Base-by-base conservation (phyloP, 768 basidiomycete species). In the Floccularia luteovirens region DNA sequence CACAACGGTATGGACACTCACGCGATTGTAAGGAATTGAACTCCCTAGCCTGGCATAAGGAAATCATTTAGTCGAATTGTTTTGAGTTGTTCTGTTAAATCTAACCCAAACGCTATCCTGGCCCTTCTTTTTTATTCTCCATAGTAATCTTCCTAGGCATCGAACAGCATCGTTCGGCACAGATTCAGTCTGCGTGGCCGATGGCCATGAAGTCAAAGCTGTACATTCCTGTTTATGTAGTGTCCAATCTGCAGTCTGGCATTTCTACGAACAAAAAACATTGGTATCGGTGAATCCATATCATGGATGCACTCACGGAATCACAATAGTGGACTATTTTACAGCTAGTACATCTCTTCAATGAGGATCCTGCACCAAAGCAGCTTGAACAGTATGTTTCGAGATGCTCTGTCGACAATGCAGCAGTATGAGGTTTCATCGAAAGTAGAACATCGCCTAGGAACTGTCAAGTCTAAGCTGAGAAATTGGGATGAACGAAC, bases 341-440 rank as follows among this genome's bases (percentile, higher is more conserved):
- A 55, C 94, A 98, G 4, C 64, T 68, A 0, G 82, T 75, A 57
- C 94, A 97, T 36, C 86, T 67, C 53, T 76, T 81, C 42, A 91
- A 53, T 0, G 58, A 21, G 1, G 59, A 47, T 10, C 69, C 56
- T 1, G 66, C 51, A 0, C 60, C 62, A 30, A 71, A 67, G 50
- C 91, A 96, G 4, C 67, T 67, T 1, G 87, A 84, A 49, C 91
- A 96, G 53, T 81, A 67, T 1, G 62, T 60, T 10, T 69, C 61
- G 7, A 96, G 63, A 47, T 77, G 67, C 14, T 63, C 57, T 25
- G 70, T 80, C 0, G 88, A 87, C 11, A 93, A 69, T 0, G 75
- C 77, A 12, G 74, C 66, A 17, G 79, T 66, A 40, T 77, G 72
- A 0, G 88, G 88, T 41, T 68, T 66, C 8, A 72, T 50, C 3